Conservation (phyloP, 2,329 filamentous ascomycete genomes). For the Hypoxylon sp. region DNA sequence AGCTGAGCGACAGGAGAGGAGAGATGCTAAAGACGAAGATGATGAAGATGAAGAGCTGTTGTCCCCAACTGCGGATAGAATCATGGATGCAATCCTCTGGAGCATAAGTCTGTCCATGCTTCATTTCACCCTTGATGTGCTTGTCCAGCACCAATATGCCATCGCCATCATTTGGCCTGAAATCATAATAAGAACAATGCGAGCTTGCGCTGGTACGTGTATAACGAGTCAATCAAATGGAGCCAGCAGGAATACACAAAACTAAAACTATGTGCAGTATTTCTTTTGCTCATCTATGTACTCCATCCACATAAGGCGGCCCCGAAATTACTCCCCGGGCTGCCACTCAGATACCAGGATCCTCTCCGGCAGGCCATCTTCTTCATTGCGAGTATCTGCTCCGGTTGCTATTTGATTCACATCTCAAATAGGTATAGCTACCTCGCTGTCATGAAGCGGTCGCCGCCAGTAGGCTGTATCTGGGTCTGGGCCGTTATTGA, state of each 20-base stretch:
- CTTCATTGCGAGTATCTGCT: constrained; percentile 67
- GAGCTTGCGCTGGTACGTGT: constrained; percentile 65
- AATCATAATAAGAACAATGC: constrained; percentile 65
- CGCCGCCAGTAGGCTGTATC: constrained; percentile 87
- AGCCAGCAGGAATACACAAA: background rate
- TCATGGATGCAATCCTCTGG: constrained; percentile 70
- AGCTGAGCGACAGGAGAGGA: constrained; percentile 58
- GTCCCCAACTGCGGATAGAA: constrained; percentile 62
- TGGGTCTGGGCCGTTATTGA: constrained; percentile 97
- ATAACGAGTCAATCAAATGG: background rate
- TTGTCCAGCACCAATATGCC: constrained; percentile 85
- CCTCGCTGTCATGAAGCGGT: constrained; percentile 89
- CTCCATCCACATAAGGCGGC: constrained; percentile 67
- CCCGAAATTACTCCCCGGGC: constrained; percentile 62
- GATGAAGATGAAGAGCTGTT: constrained; percentile 53
- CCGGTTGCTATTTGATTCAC: constrained; percentile 84
- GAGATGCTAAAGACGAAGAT: constrained; percentile 47
- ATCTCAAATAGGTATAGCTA: constrained; percentile 85
- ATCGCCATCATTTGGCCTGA: constrained; percentile 71
- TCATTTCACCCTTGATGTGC: constrained; percentile 82
- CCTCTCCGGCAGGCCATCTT: constrained; percentile 72
- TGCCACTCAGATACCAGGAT: constrained; percentile 61
- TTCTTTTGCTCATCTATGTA: constrained; percentile 66
- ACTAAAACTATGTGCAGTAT: constrained; percentile 58
- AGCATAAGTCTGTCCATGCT: constrained; percentile 74